Conservation (phyloP, 2,329 filamentous ascomycete species). For the Fusarium odoratissimum region DNA sequence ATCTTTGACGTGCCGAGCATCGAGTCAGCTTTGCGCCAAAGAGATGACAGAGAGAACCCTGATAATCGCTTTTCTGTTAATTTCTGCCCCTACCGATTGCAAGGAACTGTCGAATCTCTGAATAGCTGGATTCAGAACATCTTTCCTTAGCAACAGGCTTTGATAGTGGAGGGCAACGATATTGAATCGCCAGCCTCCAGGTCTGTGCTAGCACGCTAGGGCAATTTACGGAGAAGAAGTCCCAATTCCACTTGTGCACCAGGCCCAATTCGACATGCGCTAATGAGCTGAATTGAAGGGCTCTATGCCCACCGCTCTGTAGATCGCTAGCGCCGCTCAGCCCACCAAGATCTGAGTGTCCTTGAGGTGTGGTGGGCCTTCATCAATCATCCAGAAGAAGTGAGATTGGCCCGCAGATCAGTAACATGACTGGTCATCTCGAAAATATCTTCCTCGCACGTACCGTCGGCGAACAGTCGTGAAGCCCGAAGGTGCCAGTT, state of each 20-base stretch:
- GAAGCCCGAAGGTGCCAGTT: constrained; percentile 1
- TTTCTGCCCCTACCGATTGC: constrained; percentile 29
- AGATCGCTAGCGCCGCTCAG: constrained; percentile 45
- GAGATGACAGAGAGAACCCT: background rate
- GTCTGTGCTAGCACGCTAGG: constrained; percentile 22
- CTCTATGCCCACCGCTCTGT: constrained; percentile 45
- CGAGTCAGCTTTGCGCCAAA: constrained; percentile 22
- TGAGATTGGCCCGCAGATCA: constrained; percentile 47
- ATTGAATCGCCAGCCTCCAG: constrained; percentile 20
- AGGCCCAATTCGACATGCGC: constrained; percentile 32
- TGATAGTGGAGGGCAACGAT: constrained; percentile 20
- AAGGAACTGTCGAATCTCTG: constrained; percentile 19
- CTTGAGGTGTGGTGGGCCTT: constrained; percentile 39
- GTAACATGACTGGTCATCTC: constrained; percentile 43
- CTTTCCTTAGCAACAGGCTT: constrained; percentile 19
- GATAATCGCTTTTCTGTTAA: constrained; percentile 3
- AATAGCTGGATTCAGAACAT: constrained; percentile 10
- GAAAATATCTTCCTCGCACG: constrained; percentile 13
- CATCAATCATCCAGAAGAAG: constrained; percentile 36
- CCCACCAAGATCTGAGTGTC: constrained; percentile 45
- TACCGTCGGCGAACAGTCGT: constrained; percentile 13
- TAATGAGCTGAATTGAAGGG: constrained; percentile 45
- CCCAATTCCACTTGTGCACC: constrained; percentile 26
- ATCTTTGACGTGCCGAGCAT: background rate
- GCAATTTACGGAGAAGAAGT: constrained; percentile 19